Conservation (phyloP, 169 alveolate species). For the Pseudocohnilembus persalinus region DNA sequence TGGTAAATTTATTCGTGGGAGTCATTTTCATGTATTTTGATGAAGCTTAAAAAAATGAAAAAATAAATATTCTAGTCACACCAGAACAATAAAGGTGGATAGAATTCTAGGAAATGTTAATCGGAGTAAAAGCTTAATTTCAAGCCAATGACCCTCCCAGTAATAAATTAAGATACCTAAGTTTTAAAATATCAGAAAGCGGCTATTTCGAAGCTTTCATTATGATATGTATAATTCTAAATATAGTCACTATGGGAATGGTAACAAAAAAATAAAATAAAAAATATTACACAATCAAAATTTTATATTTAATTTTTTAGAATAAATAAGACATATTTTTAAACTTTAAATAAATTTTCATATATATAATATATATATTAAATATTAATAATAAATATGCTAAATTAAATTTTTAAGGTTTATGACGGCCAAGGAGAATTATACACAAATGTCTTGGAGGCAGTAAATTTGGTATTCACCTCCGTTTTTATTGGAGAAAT, state of each 20-base stretch:
- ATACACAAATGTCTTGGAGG: constrained; percentile 22
- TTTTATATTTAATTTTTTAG: too few relatives aligned
- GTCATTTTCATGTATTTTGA: constrained; percentile 82
- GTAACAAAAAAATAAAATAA: neutral
- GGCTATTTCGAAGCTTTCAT: constrained; percentile 68
- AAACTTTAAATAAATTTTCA: too few relatives aligned
- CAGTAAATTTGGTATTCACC: constrained; percentile 63
- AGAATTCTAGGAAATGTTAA: constrained; percentile 72
- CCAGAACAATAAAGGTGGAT: constrained; percentile 65
- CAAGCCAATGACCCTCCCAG: constrained; percentile 24
- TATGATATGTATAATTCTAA: constrained; percentile 70
- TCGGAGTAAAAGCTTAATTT: constrained; percentile 61
- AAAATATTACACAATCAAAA: neutral
- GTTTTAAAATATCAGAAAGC: constrained; percentile 37
- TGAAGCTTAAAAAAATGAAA: constrained; percentile 80
- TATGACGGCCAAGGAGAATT: neutral
- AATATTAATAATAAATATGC: too few relatives aligned
- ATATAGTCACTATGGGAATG: constrained; percentile 83
- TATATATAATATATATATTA: too few relatives aligned
- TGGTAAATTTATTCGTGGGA: constrained; percentile 81
- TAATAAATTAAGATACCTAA: neutral
- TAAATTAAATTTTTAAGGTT: neutral
- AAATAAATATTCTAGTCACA: constrained; percentile 38
- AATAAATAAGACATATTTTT: too few relatives aligned
- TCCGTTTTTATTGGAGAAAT: constrained; percentile 67